phyloP scores from a whole-genome alignment of 768 basidiomycete genomes.

The Xerocomellus intermedius region DNA sequence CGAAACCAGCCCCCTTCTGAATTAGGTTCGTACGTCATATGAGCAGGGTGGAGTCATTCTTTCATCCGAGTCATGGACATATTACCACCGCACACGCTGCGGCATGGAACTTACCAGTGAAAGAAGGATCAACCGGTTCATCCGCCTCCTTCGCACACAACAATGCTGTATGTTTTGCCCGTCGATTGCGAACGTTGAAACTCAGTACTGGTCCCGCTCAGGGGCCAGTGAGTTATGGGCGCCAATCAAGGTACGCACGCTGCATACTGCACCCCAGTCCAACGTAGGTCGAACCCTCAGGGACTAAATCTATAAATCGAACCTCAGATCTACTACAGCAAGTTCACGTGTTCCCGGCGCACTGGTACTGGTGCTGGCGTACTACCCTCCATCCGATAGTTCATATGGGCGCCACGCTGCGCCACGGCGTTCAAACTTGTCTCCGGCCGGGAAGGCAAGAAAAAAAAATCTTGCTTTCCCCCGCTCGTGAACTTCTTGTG shows the following conservation, averaged over 20 bases:
- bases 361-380: background rate
- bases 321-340: background rate
- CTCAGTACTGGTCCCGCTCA: background rate
- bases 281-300: too few species aligned
- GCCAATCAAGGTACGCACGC: too few species aligned
- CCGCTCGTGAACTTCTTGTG: too few species aligned
- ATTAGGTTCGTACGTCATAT: too few species aligned
- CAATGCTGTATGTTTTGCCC: background rate
- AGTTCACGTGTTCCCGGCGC: background rate
- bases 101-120: background rate
- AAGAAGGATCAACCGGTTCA: background rate
- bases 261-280: too few species aligned
- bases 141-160: background rate
- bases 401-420: too few species aligned
- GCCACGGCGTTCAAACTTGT: too few species aligned
- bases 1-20: too few species aligned
- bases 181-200: background rate
- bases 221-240: background rate
- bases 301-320: too few species aligned
- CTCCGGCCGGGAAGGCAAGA: background rate
- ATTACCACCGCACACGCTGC: background rate
- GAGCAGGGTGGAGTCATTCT: too few species aligned
- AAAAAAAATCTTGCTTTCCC: background rate
- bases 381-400: too few species aligned
- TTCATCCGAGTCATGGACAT: background rate